These are phyloP conservation scores for Epichloe sp. DNA, from an alignment of 2,329 filamentous ascomycete genomes.

Conservation along the genomic window DNA sequence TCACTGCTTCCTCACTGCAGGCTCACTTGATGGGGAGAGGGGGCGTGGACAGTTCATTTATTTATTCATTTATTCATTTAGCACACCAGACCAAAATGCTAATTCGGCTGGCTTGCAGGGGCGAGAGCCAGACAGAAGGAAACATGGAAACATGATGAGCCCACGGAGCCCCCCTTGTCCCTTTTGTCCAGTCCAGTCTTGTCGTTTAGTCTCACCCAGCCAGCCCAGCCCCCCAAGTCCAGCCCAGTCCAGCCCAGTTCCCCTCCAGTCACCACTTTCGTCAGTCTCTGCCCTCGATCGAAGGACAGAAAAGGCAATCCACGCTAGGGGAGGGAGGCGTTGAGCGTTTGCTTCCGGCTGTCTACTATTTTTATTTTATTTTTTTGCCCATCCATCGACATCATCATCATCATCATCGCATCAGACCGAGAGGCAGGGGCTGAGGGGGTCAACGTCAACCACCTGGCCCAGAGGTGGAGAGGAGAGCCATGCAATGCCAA, in stretches of 20 bases:
- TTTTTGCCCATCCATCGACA: background rate
- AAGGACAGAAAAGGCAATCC: background rate
- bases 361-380: background rate
- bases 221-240: too few relatives aligned
- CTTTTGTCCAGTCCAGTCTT: too few relatives aligned
- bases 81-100: background rate
- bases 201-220: background rate
- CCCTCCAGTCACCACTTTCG: background rate
- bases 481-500: background rate
- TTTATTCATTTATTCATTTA: background rate
- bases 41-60: background rate
- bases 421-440: background rate
- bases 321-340: background rate
- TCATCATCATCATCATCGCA: conserved; percentile 1
- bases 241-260: background rate
- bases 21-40: background rate
- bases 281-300: background rate
- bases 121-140: too few relatives aligned
- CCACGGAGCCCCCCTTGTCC: too few relatives aligned
- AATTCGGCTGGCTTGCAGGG: too few relatives aligned
- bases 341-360: background rate
- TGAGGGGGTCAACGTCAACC: background rate
- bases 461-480: background rate
- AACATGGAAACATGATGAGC: too few relatives aligned
- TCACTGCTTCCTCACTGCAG: too few relatives aligned